Percentiles rank a stretch among this genome's conserved stretches.
phyloP scores from a whole-genome alignment of 2,329 filamentous ascomycete species.

The Penicillium sclerotigenum region DNA sequence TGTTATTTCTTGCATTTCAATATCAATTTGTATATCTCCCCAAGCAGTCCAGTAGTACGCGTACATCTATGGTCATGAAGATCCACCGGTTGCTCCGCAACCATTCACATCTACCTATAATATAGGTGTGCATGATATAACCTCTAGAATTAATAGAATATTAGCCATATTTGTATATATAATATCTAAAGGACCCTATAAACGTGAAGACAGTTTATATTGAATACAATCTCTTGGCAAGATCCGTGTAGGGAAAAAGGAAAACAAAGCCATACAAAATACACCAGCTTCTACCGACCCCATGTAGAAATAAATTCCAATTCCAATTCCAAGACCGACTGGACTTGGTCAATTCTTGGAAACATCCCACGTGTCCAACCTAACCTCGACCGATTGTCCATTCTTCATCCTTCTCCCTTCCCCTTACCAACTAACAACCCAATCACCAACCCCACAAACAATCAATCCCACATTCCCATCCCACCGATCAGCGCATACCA shows the following conservation, averaged over 20 bases:
- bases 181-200: neutral
- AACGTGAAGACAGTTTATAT: neutral
- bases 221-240: neutral
- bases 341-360: neutral
- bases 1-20: conserved; percentile 4
- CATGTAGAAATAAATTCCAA: neutral
- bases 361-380: neutral
- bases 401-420: neutral
- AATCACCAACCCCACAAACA: neutral
- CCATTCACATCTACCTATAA: neutral
- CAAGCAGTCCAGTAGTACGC: too few relatives aligned
- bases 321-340: neutral
- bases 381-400: neutral
- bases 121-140: neutral
- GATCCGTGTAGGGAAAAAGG: conserved; percentile 20
- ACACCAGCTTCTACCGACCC: neutral
- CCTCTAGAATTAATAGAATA: neutral
- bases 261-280: conserved; percentile 18
- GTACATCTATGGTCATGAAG: too few relatives aligned
- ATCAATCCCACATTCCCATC: conserved; percentile 1
- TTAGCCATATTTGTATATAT: too few relatives aligned
- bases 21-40: too few relatives aligned
- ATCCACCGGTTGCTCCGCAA: neutral
- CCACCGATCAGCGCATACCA: neutral
- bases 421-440: neutral